A percentile compares a stretch with the other conserved stretches of the same genome.
phyloP scores from a whole-genome alignment of 495 filamentous ascomycete genomes.

The Penicillium bialowiezense region DNA sequence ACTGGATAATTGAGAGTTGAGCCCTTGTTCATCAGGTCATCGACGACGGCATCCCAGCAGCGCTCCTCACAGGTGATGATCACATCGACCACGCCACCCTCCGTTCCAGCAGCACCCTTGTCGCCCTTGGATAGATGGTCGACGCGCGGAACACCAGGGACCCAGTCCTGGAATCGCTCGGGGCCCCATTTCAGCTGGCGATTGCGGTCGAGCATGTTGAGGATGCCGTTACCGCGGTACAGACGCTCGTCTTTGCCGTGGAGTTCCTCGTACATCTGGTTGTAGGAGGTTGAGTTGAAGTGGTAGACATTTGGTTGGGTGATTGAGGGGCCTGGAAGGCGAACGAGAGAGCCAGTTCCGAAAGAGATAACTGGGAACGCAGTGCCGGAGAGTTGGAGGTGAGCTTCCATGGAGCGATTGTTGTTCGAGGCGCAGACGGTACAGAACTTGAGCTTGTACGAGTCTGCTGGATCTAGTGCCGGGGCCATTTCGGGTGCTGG shows the following conservation, averaged over 20 bases:
- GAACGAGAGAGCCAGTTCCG: conserved; percentile 92
- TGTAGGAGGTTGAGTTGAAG: conserved; percentile 94
- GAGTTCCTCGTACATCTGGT: conserved; percentile 85
- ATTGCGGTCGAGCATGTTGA: conserved; percentile 95
- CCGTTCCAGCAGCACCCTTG: conserved; percentile 71
- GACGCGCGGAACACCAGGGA: conserved; percentile 76
- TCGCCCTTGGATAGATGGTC: conserved; percentile 57
- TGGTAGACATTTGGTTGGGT: conserved; percentile 93
- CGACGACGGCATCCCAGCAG: conserved; percentile 97
- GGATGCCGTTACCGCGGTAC: conserved; percentile 85
- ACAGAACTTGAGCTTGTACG: conserved; percentile 90
- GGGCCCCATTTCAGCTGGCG: conserved; percentile 88
- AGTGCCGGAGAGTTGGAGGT: conserved; percentile 74
- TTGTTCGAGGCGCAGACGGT: conserved; percentile 98
- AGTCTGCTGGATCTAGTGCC: conserved; percentile 45
- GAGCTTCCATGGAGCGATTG: conserved; percentile 98
- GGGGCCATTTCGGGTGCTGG: conserved; percentile 40
- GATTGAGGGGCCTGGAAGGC: conserved; percentile 88
- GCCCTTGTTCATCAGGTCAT: conserved; percentile 84
- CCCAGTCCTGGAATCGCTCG: conserved; percentile 98
- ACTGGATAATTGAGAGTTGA: conserved; percentile 83
- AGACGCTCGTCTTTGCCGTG: conserved; percentile 79
- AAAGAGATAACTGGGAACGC: conserved; percentile 97
- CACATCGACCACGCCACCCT: conserved; percentile 88
- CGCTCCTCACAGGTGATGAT: conserved; percentile 98